Percentiles rank a stretch among this genome's conserved stretches.
phyloP scores from a whole-genome alignment of 1,284 basidiomycete species.

The Boletus sp. region DNA sequence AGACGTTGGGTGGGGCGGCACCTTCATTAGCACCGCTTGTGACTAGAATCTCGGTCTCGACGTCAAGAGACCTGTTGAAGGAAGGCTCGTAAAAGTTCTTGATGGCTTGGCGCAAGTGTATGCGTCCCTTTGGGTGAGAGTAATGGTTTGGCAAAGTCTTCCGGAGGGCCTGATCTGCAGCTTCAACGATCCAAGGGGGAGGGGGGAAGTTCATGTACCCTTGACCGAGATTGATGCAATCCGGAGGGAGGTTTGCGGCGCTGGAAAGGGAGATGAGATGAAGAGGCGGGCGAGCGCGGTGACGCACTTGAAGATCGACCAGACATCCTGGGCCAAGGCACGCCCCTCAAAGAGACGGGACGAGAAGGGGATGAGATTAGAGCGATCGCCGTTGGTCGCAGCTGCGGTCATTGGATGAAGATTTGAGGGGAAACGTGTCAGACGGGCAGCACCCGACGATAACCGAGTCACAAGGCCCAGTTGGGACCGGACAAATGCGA shows the following conservation, averaged over 20 bases:
- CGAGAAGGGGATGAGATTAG: slow-evolving; percentile 57
- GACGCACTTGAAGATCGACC: slow-evolving; percentile 87
- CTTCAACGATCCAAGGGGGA: slow-evolving; percentile 78
- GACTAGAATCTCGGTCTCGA: slow-evolving; percentile 87
- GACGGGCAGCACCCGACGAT: neutral
- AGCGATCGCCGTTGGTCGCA: slow-evolving; percentile 34
- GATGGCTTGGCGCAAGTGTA: slow-evolving; percentile 82
- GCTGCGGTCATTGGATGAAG: neutral
- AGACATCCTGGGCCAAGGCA: slow-evolving; percentile 80
- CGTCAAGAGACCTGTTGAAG: slow-evolving; percentile 71
- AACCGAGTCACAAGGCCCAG: neutral
- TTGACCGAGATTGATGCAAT: slow-evolving; percentile 90
- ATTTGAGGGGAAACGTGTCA: neutral
- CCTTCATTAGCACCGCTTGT: slow-evolving; percentile 97
- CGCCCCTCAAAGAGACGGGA: slow-evolving; percentile 69
- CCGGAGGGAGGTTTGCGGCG: slow-evolving; percentile 77
- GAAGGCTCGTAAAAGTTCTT: slow-evolving; percentile 72
- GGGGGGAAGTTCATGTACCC: slow-evolving; percentile 94
- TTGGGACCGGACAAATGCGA: neutral
- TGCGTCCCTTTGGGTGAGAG: slow-evolving; percentile 85
- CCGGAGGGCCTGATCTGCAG: slow-evolving; percentile 69
- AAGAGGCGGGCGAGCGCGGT: neutral
- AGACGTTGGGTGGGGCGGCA: slow-evolving; percentile 29
- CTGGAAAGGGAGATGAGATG: slow-evolving; percentile 39
- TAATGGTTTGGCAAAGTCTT: slow-evolving; percentile 79